A percentile compares a stretch with the other conserved stretches of the same genome.
These are phyloP conservation scores for Penicillium egyptiacum DNA, from an alignment of 495 filamentous ascomycete genomes.

Conservation along the genomic window DNA sequence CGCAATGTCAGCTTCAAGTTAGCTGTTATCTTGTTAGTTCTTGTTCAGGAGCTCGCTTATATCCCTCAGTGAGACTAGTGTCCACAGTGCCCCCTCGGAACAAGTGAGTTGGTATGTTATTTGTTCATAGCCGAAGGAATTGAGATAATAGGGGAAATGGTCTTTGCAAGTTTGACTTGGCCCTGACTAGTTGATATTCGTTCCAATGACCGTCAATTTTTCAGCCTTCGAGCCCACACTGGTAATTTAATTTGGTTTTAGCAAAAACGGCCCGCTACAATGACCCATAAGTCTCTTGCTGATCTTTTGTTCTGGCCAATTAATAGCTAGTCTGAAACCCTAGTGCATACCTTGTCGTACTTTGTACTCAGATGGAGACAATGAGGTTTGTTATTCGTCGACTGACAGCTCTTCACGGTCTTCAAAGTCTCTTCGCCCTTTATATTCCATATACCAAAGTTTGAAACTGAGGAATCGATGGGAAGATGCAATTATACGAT, in stretches of 20 bases:
- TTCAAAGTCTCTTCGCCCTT: background rate
- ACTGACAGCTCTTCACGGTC: background rate
- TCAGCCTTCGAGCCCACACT: background rate
- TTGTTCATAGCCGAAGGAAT: background rate
- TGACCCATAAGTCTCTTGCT: background rate
- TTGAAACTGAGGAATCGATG: background rate
- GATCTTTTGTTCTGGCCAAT: background rate
- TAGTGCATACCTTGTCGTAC: background rate
- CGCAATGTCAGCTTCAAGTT: background rate
- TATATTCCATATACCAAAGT: background rate
- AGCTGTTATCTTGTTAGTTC: background rate
- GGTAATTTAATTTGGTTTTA: background rate
- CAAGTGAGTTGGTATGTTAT: background rate
- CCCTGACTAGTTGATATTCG: background rate
- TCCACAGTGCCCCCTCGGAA: too few species aligned
- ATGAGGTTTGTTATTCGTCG: too few species aligned
- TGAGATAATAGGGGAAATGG: background rate
- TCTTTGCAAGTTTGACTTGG: background rate
- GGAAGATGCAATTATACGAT: slow-evolving; percentile 22
- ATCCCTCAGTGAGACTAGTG: background rate
- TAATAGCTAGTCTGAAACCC: background rate
- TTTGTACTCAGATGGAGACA: too few species aligned
- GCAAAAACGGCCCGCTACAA: slow-evolving; percentile 7
- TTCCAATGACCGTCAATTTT: slow-evolving; percentile 3
- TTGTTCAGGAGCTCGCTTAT: background rate